phyloP scores from a whole-genome alignment of 2,329 filamentous ascomycete genomes.

The Huntiella savannae region DNA sequence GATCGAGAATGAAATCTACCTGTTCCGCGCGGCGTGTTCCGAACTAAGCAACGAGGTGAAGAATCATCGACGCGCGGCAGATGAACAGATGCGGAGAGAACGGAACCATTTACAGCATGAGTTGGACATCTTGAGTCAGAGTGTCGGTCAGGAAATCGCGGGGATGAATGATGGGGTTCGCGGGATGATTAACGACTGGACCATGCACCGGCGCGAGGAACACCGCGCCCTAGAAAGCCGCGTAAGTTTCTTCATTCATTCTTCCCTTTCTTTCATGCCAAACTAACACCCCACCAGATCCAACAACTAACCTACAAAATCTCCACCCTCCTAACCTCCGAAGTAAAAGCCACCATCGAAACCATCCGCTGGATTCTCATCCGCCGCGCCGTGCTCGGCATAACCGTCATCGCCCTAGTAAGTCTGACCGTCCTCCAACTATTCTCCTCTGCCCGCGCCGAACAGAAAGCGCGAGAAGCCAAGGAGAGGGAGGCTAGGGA shows the following conservation, averaged over 20 bases:
- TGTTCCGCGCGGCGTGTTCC: constrained; percentile 84
- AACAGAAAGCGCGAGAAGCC: constrained; percentile 17
- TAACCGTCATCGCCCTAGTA: constrained; percentile 44
- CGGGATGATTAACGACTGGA: constrained; percentile 88
- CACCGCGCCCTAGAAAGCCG: constrained; percentile 69
- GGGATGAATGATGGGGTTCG: constrained; percentile 80
- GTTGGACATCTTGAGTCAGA: constrained; percentile 77
- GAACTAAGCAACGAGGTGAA: constrained; percentile 77
- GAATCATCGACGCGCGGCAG: constrained; percentile 54
- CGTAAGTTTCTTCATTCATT: constrained; percentile 25
- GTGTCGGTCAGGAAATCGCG: constrained; percentile 63
- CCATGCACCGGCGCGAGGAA: constrained; percentile 78
- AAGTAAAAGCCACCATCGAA: constrained; percentile 82
- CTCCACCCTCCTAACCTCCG: constrained; percentile 72
- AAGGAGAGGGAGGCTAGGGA: neutral
- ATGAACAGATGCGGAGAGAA: constrained; percentile 68
- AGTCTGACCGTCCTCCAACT: constrained; percentile 41
- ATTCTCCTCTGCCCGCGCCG: constrained; percentile 29
- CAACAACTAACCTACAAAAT: constrained; percentile 96
- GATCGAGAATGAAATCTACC: constrained; percentile 80
- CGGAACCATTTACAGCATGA: constrained; percentile 80
- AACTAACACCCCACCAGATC: constrained; percentile 31
- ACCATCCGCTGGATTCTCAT: constrained; percentile 72
- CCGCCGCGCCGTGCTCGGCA: constrained; percentile 41
- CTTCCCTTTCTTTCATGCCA: neutral